Conservation (phyloP, 2,329 filamentous ascomycete species). For the Penicillium sp. region DNA sequence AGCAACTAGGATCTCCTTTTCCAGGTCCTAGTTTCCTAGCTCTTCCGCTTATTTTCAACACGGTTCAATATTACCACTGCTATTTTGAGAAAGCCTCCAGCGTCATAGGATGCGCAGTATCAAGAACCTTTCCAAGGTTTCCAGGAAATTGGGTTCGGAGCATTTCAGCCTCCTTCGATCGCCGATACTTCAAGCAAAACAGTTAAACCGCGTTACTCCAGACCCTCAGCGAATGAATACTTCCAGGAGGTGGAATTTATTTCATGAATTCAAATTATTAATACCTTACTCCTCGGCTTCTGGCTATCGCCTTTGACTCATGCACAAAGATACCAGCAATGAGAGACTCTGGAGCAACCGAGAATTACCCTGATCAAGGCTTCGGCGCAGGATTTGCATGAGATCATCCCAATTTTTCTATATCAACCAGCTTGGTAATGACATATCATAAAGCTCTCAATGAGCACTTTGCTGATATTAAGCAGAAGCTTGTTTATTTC, state of each 20-base stretch:
- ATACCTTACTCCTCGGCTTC: background rate
- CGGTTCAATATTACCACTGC: background rate
- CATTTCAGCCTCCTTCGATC: background rate
- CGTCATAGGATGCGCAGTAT: background rate
- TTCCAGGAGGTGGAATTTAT: background rate
- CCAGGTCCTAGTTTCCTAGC: too few species aligned
- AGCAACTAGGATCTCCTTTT: too few species aligned
- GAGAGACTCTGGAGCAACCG: background rate
- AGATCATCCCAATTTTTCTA: background rate
- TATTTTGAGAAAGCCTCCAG: background rate
- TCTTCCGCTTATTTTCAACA: too few species aligned
- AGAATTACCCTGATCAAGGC: background rate
- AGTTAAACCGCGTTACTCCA: background rate
- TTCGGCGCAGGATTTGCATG: background rate
- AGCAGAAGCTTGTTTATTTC: background rate
- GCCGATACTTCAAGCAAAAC: background rate
- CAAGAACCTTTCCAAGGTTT: background rate
- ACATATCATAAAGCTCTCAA: background rate
- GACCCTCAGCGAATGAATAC: too few species aligned
- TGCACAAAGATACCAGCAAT: background rate
- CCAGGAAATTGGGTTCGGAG: background rate
- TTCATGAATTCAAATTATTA: background rate
- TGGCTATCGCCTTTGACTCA: background rate
- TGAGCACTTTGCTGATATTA: background rate
- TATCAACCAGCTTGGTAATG: background rate